phyloP scores from a whole-genome alignment of 164 flowering plant species.

The Kingdonia uniflora region DNA sequence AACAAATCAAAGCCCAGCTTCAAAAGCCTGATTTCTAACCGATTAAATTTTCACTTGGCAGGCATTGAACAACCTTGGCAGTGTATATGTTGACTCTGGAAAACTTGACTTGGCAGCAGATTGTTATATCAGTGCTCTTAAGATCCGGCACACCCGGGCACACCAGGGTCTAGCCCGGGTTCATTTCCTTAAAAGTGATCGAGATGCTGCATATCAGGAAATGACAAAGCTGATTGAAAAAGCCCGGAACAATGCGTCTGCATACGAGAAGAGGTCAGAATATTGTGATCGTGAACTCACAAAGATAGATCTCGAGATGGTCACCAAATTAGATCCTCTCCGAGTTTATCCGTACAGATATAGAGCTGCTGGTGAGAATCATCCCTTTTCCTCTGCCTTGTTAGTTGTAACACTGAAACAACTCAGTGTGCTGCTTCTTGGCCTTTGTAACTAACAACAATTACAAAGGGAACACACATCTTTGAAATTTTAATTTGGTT shows the following conservation, averaged over 20 bases:
- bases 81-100: slow-evolving; percentile 82
- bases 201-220: slow-evolving; percentile 74
- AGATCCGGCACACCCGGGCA: slow-evolving; percentile 87
- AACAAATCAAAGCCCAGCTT: not conserved
- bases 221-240: slow-evolving; percentile 89
- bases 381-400: not conserved
- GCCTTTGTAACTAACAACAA: no score
- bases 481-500: no score
- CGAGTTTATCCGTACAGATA: slow-evolving; percentile 96
- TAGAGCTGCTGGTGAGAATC: slow-evolving; percentile 84
- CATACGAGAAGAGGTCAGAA: slow-evolving; percentile 96
- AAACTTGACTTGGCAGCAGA: slow-evolving; percentile 81
- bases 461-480: no score
- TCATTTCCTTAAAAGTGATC: slow-evolving; percentile 64
- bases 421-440: no score
- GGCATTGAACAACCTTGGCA: slow-evolving; percentile 98
- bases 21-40: no score
- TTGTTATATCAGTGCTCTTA: slow-evolving; percentile 90
- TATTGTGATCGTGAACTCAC: slow-evolving; percentile 87
- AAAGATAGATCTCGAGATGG: slow-evolving; percentile 87
- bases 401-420: no score
- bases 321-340: slow-evolving; percentile 82
- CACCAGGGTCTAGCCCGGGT: slow-evolving; percentile 99
- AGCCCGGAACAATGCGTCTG: slow-evolving; percentile 91
- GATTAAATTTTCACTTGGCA: slow-evolving; percentile 18